A percentile compares a stretch with the other conserved stretches of the same genome.
Conservation (phyloP, 306 rosid species). For the Pterocarpus macrocarpus region DNA sequence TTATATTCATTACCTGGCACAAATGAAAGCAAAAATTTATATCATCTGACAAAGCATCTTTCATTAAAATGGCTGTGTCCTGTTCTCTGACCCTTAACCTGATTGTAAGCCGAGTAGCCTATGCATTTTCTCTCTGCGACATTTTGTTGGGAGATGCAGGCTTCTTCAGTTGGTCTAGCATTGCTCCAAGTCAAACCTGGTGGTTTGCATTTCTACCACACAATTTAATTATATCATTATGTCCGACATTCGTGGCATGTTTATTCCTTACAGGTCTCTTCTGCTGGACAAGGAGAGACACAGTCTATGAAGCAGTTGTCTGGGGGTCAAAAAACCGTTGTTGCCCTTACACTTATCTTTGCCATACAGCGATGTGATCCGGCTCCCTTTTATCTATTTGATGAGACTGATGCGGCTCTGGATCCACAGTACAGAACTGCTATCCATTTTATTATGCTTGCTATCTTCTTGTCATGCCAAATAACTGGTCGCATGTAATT, state of each 20-base stretch:
- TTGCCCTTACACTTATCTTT: slow-evolving; percentile 95
- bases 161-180: slow-evolving; percentile 37
- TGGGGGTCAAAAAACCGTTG: slow-evolving; percentile 99
- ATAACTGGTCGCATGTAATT: slow-evolving; percentile 25
- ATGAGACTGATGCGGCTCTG: slow-evolving; percentile 97
- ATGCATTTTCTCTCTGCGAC: slow-evolving; percentile 7
- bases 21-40: not conserved
- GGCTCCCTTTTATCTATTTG: slow-evolving; percentile 97
- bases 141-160: slow-evolving; percentile 26
- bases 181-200: not conserved
- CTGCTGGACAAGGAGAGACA: slow-evolving; percentile 98
- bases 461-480: slow-evolving; percentile 18
- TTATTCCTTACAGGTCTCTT: slow-evolving; percentile 79
- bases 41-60: slow-evolving; percentile 2
- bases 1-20: slow-evolving; percentile 33
- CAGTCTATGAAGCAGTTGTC: slow-evolving; percentile 99
- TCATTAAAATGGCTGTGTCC: not conserved
- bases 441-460: slow-evolving; percentile 65
- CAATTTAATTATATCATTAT: not conserved
- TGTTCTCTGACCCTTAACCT: slow-evolving; percentile 26
- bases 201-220: slow-evolving; percentile 1
- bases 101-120: slow-evolving; percentile 14
- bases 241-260: slow-evolving; percentile 42
- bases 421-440: slow-evolving; percentile 99
- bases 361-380: slow-evolving; percentile 99